Evolutionary conservation across 2,329 filamentous ascomycete genomes (phyloP).

Genomic region (Fusarium ambrosium): DNA sequence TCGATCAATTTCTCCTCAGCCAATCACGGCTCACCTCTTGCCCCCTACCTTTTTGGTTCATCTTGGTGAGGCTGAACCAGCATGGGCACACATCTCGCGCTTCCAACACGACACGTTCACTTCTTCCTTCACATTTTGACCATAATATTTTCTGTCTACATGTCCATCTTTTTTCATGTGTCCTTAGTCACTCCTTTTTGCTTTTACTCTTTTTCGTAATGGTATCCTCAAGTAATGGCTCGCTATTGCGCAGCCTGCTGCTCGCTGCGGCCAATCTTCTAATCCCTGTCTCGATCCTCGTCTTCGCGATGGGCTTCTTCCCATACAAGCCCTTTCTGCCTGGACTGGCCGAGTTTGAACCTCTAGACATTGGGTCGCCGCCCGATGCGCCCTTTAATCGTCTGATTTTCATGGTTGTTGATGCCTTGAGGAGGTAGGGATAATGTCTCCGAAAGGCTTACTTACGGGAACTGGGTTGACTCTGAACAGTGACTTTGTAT

Average conservation of each 20-base stretch:
- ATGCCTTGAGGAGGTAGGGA: slow-evolving; percentile 86
- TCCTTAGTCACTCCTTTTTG: slow-evolving; percentile 29
- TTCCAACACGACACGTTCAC: slow-evolving; percentile 47
- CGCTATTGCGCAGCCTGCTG: slow-evolving; percentile 54
- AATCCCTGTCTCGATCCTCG: slow-evolving; percentile 78
- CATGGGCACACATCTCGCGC: slow-evolving; percentile 29
- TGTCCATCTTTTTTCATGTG: slow-evolving; percentile 11
- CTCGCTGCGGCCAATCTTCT: slow-evolving; percentile 80
- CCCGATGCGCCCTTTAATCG: slow-evolving; percentile 85
- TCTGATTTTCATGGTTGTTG: slow-evolving; percentile 96
- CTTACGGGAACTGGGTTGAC: slow-evolving; percentile 39
- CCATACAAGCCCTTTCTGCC: slow-evolving; percentile 96
- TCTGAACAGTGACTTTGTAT: slow-evolving; percentile 87
- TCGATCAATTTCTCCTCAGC: neutral
- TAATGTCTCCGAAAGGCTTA: neutral
- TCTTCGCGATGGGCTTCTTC: slow-evolving; percentile 94
- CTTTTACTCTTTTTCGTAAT: slow-evolving; percentile 34
- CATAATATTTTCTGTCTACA: neutral
- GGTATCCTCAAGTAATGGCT: slow-evolving; percentile 45
- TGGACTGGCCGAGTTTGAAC: slow-evolving; percentile 80
- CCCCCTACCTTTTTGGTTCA: slow-evolving; percentile 39
- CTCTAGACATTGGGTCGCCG: slow-evolving; percentile 66
- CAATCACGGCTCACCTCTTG: slow-evolving; percentile 29
- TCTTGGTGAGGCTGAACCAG: slow-evolving; percentile 44
- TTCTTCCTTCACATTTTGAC: slow-evolving; percentile 31